phyloP scores from a whole-genome alignment of 2,329 filamentous ascomycete species.

The Fusarium sp. region DNA sequence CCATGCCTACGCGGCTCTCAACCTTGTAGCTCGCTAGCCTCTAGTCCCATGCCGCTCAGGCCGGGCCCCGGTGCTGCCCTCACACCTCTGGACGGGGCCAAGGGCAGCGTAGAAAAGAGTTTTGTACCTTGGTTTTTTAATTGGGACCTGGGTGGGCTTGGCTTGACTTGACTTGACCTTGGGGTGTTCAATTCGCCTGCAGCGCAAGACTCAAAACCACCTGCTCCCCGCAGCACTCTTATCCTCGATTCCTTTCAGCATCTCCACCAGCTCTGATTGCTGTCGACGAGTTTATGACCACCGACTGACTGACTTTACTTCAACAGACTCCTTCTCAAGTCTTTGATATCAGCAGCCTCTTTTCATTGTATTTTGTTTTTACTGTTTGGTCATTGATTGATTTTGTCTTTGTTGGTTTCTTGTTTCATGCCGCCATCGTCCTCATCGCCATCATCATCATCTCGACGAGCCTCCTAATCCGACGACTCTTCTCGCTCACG shows the following conservation, averaged over 20 bases:
- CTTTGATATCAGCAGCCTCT: conserved; percentile 39
- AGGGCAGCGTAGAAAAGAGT: conserved; percentile 23
- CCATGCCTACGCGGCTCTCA: conserved; percentile 45
- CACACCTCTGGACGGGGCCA: conserved; percentile 22
- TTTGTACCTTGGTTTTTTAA: conserved; percentile 27
- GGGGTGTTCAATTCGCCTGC: not conserved
- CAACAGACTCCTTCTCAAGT: not conserved
- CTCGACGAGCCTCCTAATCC: conserved; percentile 25
- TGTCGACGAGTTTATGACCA: conserved; percentile 39
- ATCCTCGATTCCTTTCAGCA: conserved; percentile 29
- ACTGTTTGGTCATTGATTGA: conserved; percentile 3
- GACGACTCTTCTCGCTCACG: conserved; percentile 10
- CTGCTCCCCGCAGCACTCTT: conserved; percentile 39
- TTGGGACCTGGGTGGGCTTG: conserved; percentile 7
- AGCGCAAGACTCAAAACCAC: conserved; percentile 40
- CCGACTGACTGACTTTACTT: conserved; percentile 31
- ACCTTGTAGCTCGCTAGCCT: conserved; percentile 37
- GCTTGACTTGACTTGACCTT: not conserved
- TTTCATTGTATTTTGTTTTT: conserved; percentile 13
- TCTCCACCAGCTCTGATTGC: conserved; percentile 39
- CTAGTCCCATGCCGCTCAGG: conserved; percentile 42
- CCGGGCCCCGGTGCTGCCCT: conserved; percentile 38
- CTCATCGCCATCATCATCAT: not conserved
- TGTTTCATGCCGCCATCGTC: conserved; percentile 1
- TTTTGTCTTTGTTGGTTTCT: conserved; percentile 2